Conservation (phyloP, 225 moss, liverwort and hornwort species). For the Bryum argenteum region DNA sequence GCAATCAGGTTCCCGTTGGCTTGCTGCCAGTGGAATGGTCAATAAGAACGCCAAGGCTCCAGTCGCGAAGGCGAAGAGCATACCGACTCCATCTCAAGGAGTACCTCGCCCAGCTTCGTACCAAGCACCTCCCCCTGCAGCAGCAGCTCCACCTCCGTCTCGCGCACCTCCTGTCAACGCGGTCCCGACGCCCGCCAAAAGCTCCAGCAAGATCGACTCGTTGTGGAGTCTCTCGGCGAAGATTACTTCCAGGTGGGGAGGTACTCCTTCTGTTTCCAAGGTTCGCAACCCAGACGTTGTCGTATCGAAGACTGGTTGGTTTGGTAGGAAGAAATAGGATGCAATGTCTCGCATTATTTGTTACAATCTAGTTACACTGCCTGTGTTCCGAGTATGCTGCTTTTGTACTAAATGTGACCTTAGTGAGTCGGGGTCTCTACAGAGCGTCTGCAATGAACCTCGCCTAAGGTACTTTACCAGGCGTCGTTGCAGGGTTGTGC, state of each 20-base stretch:
- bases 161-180: neutral
- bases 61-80: conserved; percentile 50
- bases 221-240: conserved; percentile 64
- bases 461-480: conserved; percentile 23
- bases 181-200: conserved; percentile 26
- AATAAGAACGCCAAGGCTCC: conserved; percentile 76
- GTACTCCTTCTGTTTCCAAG: conserved; percentile 43
- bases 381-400: conserved; percentile 14
- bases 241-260: conserved; percentile 56
- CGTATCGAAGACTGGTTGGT: conserved; percentile 56
- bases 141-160: neutral
- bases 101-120: conserved; percentile 6
- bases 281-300: conserved; percentile 60
- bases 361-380: conserved; percentile 10
- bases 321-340: conserved; percentile 58
- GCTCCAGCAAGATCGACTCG: conserved; percentile 41
- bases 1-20: conserved; percentile 95
- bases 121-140: conserved; percentile 11
- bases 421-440: conserved; percentile 11
- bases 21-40: conserved; percentile 94
- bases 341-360: conserved; percentile 17
- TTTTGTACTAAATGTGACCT: conserved; percentile 25
- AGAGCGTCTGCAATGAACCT: conserved; percentile 30
- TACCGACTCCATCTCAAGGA: neutral
- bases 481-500: conserved; percentile 25